Evolutionary conservation across 768 basidiomycete genomes (phyloP), one percentile per base, ranked within the genome.

Genomic region (Auriscalpium vulgare): DNA sequence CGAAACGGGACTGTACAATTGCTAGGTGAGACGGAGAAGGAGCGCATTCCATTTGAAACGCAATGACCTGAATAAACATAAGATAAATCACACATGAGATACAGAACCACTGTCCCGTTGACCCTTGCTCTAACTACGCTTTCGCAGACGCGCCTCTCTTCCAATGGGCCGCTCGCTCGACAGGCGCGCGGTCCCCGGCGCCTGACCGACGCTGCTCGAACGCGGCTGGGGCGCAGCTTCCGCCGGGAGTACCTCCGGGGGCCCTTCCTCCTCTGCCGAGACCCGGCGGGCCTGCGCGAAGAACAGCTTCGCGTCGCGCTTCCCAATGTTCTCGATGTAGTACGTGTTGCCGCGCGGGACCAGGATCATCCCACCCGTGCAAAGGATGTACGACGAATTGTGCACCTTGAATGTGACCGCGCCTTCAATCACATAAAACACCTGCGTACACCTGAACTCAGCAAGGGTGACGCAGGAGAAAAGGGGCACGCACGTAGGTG

Each of bases 301-400:
- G 74, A 95, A 97, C 8, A 98, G 71, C 63, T 80, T 83, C 19
- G 86, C 91, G 50, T 88, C 84, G 37, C 88, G 83, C 49, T 86
- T 79, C 17, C 78, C 80, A 19, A 97, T 85, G 71, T 97, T 98
- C 65, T 89, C 82, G 64, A 98, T 91, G 56, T 83, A 82, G 68
- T 98, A 98, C 9, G 80, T 81, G 68, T 98, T 98, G 88, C 93
- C 94, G 75, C 94, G 79, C 2, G 95, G 95, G 19, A 97, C 86
- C 65, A 95, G 78, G 67, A 95, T 94, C 78, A 86, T 88, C 10
- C 87, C 91, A 11, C 93, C 92, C 1, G 85, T 78, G 11, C 87
- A 78, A 44, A 98, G 78, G 53, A 93, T 72, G 65, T 91, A 86
- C 47, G 78, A 83, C 3, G 85, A 87, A 37, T 87, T 76, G 66